Base-by-base conservation (phyloP, 805 yeast genomes). In the Saturnispora sekii region DNA sequence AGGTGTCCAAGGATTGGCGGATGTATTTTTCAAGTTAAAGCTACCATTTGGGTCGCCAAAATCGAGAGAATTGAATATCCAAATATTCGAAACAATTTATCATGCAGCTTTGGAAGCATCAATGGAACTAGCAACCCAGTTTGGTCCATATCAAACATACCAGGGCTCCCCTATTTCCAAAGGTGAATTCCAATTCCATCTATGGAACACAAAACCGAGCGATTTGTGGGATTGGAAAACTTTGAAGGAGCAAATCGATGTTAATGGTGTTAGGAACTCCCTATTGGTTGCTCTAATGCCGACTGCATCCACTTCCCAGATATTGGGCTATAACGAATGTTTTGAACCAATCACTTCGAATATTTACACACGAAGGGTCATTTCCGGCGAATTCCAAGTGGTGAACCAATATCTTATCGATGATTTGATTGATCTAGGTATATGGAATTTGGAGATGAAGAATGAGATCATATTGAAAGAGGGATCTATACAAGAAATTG, bases 1-100 rank as follows among this genome's bases (percentile, higher is more conserved):
- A 17, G 98, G 98, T 53, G 96, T 90, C n/a, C 96, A 90, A 64
- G 98, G 98, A 47, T 70, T 90, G 44, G 96, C 97, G 28, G 97
- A 90, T 63, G 72, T 81, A 1, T 90, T 87, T 64, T 76, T 86
- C 73, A 70, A 74, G 52, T 69, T 90, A 50, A 77, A 95, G 56
- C 57, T 86, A 47, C 93, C 97, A 36, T 90, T 89, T 62, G 97
- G 87, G 53, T 84, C 95, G 32, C 66, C 70, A 30, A 83, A 77
- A 56, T 96, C 97, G 12, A 76, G 75, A 60, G 65, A 67, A 48
- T 69, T 90, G 49, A 90, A 90, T 66, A 70, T 74, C 44, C 89
- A 85, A 64, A 87, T 90, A 47, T 90, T 89, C 63, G 97, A 90
- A 70, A 90, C 97, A 18, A 86, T 90, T 36, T 90, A 90, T 64